Evolutionary conservation across 306 rosid species (phyloP).

Genomic region (Castanea sativa): DNA sequence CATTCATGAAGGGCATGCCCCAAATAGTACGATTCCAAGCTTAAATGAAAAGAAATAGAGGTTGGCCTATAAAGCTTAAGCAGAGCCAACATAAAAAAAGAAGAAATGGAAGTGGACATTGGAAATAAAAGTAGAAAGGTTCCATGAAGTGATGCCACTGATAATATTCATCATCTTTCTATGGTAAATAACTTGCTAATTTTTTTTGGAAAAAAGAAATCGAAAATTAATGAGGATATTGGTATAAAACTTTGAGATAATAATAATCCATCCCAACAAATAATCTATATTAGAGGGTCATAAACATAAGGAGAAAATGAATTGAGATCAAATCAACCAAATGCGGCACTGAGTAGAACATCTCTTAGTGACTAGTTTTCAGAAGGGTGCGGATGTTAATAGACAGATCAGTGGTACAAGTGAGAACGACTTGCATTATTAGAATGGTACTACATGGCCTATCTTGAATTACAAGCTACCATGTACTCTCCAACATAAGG

Average conservation of each 20-base stretch:
- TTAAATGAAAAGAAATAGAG: conserved; percentile 24
- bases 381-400: too few species aligned
- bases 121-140: background rate
- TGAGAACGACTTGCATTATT: too few species aligned
- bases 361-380: too few species aligned
- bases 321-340: too few species aligned
- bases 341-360: too few species aligned
- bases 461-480: too few species aligned
- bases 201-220: background rate
- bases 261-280: too few species aligned
- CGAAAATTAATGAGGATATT: background rate
- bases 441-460: too few species aligned
- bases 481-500: too few species aligned
- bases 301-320: background rate
- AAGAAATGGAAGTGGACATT: conserved; percentile 8
- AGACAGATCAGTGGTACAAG: too few species aligned
- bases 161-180: background rate
- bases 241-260: background rate
- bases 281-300: background rate
- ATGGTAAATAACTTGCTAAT: background rate
- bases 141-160: background rate
- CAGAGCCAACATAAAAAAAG: background rate
- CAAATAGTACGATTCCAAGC: conserved; percentile 35
- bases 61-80: conserved; percentile 26
- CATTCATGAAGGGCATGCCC: conserved; percentile 30